Conservation (phyloP, 495 filamentous ascomycete genomes). For the Talaromyces stipitatus region DNA sequence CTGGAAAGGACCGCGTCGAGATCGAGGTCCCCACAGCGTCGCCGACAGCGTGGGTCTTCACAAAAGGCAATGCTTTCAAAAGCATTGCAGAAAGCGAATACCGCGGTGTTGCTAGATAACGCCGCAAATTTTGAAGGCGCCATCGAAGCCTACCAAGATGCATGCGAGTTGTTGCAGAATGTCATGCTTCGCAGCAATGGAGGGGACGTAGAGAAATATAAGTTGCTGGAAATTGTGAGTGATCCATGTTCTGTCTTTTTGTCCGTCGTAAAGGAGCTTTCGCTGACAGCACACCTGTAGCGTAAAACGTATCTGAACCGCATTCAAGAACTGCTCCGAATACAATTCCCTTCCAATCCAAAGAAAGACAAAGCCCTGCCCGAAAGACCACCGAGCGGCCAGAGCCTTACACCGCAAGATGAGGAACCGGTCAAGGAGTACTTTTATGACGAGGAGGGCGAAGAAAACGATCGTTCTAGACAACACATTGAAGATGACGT, state of each 20-base stretch:
- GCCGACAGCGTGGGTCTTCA: slow-evolving; percentile 41
- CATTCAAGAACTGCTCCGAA: slow-evolving; percentile 71
- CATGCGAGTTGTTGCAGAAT: slow-evolving; percentile 72
- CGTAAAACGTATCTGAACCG: slow-evolving; percentile 82
- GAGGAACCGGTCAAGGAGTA: background rate
- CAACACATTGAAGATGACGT: background rate
- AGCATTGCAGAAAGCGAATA: slow-evolving; percentile 90
- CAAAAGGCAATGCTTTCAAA: slow-evolving; percentile 91
- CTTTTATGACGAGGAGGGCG: background rate
- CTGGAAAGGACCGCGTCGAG: slow-evolving; percentile 20
- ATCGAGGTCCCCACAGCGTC: slow-evolving; percentile 20
- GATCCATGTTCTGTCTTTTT: background rate
- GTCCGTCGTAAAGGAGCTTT: background rate
- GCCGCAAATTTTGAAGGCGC: slow-evolving; percentile 90
- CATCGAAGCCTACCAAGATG: slow-evolving; percentile 84
- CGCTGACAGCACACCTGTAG: slow-evolving; percentile 35
- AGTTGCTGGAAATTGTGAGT: slow-evolving; percentile 86
- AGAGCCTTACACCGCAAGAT: slow-evolving; percentile 8
- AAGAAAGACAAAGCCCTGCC: slow-evolving; percentile 66
- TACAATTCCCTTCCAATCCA: slow-evolving; percentile 50
- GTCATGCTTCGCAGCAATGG: slow-evolving; percentile 78
- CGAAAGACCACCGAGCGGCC: slow-evolving; percentile 61
- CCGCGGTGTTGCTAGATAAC: slow-evolving; percentile 89
- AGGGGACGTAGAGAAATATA: slow-evolving; percentile 71
- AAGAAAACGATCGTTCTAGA: background rate